phyloP scores from a whole-genome alignment of 148 eudicot genomes.

The Dysphania ambrosioides region DNA sequence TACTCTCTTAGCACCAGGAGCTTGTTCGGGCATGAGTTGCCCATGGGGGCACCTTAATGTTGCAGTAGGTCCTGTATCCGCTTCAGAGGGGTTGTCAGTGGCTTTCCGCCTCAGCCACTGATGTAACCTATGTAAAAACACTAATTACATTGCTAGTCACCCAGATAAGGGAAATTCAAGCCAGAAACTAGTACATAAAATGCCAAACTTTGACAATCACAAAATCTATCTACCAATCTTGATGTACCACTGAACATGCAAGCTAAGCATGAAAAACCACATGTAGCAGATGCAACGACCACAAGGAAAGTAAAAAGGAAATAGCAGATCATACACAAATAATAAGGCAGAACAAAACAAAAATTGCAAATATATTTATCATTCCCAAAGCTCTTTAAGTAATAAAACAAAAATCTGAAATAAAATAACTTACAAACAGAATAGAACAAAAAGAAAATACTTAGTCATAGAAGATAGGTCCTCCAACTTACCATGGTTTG shows the following conservation, averaged over 20 bases:
- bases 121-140: slow-evolving; percentile 56
- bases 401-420: not conserved
- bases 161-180: slow-evolving; percentile 2
- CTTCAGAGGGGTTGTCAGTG: slow-evolving; percentile 70
- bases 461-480: not conserved
- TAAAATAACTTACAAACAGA: not conserved
- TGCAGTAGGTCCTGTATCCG: slow-evolving; percentile 95
- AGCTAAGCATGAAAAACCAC: not conserved
- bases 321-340: not conserved
- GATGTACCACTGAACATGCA: not conserved
- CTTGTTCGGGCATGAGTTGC: slow-evolving; percentile 79
- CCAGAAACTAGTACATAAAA: not conserved
- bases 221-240: not conserved
- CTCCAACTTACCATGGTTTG: slow-evolving; percentile 62
- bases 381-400: slow-evolving; percentile 3
- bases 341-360: not conserved
- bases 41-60: slow-evolving; percentile 91
- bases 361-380: not conserved
- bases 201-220: not conserved
- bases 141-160: slow-evolving; percentile 1
- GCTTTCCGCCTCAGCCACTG: slow-evolving; percentile 85
- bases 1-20: slow-evolving; percentile 78
- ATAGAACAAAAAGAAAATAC: not conserved
- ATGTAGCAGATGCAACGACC: not conserved
- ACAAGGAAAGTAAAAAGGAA: not conserved